Conservation (phyloP, 352 stramenopile genomes). For the Phytophthora colocasiae region DNA sequence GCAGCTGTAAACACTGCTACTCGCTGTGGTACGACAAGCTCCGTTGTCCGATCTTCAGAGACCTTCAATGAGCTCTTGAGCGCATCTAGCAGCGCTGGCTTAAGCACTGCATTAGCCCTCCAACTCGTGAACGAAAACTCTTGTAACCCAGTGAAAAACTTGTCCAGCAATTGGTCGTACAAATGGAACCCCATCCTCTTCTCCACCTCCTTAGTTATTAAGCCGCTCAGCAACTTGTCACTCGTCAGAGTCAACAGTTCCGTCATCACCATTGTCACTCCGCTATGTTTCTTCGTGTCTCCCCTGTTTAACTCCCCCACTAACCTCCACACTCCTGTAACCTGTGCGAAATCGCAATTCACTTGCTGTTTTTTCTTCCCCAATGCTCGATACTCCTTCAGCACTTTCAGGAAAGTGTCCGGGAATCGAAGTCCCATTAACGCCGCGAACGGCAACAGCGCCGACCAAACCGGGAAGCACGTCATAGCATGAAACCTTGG, state of each 20-base stretch:
- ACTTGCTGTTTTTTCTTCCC: conserved; percentile 22
- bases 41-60: not conserved
- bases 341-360: conserved; percentile 70
- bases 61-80: conserved; percentile 16
- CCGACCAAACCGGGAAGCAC: conserved; percentile 64
- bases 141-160: conserved; percentile 63
- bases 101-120: conserved; percentile 38
- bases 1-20: conserved; percentile 45
- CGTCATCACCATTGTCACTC: conserved; percentile 29
- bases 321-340: conserved; percentile 63
- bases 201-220: conserved; percentile 2
- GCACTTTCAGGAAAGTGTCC: conserved; percentile 24
- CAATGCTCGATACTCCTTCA: conserved; percentile 19
- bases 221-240: conserved; percentile 26
- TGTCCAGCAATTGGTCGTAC: conserved; percentile 70
- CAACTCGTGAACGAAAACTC: conserved; percentile 62
- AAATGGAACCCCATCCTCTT: conserved; percentile 23
- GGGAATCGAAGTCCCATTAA: conserved; percentile 48
- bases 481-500: conserved; percentile 69
- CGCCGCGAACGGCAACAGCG: conserved; percentile 60
- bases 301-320: conserved; percentile 49
- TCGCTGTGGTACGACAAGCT: conserved; percentile 4
- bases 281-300: conserved; percentile 13
- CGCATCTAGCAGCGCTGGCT: conserved; percentile 32
- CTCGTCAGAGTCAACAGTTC: conserved; percentile 42